Percentiles rank a stretch among this genome's conserved stretches.
Evolutionary conservation across 805 yeast species (phyloP).

Genomic region (Cyberlindnera americana): DNA sequence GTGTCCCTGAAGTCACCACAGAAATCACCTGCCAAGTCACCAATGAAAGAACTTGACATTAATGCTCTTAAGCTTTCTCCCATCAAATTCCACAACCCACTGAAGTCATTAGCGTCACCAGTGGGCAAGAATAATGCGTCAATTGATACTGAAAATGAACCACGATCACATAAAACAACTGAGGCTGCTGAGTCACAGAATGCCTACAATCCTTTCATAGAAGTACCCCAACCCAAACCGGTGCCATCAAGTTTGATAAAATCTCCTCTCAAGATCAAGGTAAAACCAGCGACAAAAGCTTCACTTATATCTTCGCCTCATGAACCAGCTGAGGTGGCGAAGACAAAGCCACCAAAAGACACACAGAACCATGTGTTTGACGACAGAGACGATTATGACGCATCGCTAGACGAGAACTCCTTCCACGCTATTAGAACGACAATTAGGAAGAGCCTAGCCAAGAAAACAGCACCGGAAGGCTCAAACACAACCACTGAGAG

Average conservation of each 20-base stretch:
- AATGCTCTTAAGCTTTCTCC: slow-evolving; percentile 23
- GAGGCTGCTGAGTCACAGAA: not conserved
- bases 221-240: slow-evolving; percentile 2
- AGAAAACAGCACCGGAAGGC: slow-evolving; percentile 24
- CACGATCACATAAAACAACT: not conserved
- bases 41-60: slow-evolving; percentile 19
- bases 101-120: slow-evolving; percentile 4
- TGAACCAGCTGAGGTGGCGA: too few relatives aligned
- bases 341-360: too few relatives aligned
- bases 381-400: slow-evolving; percentile 16
- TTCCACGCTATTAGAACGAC: slow-evolving; percentile 46
- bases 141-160: not conserved
- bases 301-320: slow-evolving; percentile 1
- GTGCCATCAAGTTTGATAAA: not conserved
- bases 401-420: slow-evolving; percentile 34
- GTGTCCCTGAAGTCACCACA: slow-evolving; percentile 19
- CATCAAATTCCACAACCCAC: slow-evolving; percentile 15
- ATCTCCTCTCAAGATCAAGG: not conserved
- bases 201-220: slow-evolving; percentile 7
- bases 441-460: slow-evolving; percentile 42
- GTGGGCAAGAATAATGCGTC: not conserved
- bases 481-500: slow-evolving; percentile 11
- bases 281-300: not conserved
- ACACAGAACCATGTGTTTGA: too few relatives aligned
- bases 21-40: slow-evolving; percentile 16